phyloP scores from a whole-genome alignment of 495 filamentous ascomycete species.

The Xylaria longipes region DNA sequence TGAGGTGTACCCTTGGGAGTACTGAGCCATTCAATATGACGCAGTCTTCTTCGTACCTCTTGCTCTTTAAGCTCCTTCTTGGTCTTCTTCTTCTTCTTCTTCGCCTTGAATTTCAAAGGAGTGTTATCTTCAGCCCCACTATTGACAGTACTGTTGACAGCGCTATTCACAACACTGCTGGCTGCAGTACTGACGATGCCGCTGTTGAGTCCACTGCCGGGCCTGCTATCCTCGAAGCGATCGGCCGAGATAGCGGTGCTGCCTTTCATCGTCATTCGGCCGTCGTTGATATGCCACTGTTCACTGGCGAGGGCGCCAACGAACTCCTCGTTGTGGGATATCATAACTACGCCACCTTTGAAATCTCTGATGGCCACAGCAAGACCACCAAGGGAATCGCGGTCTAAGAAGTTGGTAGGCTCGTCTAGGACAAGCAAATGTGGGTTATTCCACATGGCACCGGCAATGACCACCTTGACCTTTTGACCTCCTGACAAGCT shows the following conservation, averaged over 20 bases:
- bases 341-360: conserved; percentile 98
- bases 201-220: conserved; percentile 63
- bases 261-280: conserved; percentile 83
- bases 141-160: conserved; percentile 75
- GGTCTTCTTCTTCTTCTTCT: conserved; percentile 98
- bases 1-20: conserved; percentile 79
- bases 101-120: conserved; percentile 87
- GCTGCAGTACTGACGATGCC: conserved; percentile 55
- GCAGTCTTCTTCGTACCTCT: conserved; percentile 83
- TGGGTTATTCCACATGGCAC: conserved; percentile 98
- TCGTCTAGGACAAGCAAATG: conserved; percentile 98
- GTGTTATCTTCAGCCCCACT: conserved; percentile 77
- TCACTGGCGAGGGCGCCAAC: conserved; percentile 93
- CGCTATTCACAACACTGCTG: conserved; percentile 67
- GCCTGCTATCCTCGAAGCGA: conserved; percentile 84
- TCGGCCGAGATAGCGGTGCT: conserved; percentile 72
- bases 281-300: conserved; percentile 92
- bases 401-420: conserved; percentile 98
- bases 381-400: conserved; percentile 93
- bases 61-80: conserved; percentile 93
- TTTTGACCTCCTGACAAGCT: conserved; percentile 98
- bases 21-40: conserved; percentile 95
- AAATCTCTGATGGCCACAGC: conserved; percentile 97
- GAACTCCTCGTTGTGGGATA: conserved; percentile 99
- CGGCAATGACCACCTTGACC: conserved; percentile 98